phyloP scores from a whole-genome alignment of 78 protist genomes.

The Diacronema lutheri region DNA sequence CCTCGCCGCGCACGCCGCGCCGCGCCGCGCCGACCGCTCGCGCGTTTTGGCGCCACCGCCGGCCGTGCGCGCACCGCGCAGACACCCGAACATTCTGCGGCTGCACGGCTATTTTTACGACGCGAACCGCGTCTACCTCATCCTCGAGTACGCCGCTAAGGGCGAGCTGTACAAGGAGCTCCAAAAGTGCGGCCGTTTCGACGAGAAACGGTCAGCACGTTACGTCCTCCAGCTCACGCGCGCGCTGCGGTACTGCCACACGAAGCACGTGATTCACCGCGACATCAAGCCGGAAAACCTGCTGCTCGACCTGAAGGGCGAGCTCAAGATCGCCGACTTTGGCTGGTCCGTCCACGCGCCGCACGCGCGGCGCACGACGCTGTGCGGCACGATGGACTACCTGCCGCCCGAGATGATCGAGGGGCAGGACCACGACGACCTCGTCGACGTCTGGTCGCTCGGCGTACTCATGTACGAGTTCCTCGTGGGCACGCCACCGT shows the following conservation, averaged over 20 bases:
- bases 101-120: constrained; percentile 94
- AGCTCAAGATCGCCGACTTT: constrained; percentile 95
- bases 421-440: constrained; percentile 62
- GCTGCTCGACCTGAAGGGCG: constrained; percentile 66
- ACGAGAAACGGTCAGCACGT: constrained; percentile 61
- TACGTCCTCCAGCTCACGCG: constrained; percentile 17
- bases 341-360: constrained; percentile 95
- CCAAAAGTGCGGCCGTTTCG: constrained; percentile 39
- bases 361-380: constrained; percentile 61
- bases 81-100: constrained; percentile 90
- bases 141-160: constrained; percentile 90
- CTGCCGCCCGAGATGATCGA: constrained; percentile 94
- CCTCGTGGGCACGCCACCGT: constrained; percentile 84
- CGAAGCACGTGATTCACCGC: constrained; percentile 89
- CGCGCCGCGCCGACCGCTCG: too few species aligned
- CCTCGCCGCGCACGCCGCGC: too few species aligned
- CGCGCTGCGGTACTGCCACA: constrained; percentile 75
- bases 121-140: constrained; percentile 77
- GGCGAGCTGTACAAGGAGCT: constrained; percentile 93
- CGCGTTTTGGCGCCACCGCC: too few species aligned
- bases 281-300: constrained; percentile 97
- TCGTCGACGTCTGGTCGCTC: constrained; percentile 87
- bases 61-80: too few species aligned
- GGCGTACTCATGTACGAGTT: constrained; percentile 90
- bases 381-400: constrained; percentile 95